A percentile compares a stretch with the other conserved stretches of the same genome.
phyloP scores from a whole-genome alignment of 1,139 yeast species.

The Sugiyamaella paludigena region DNA sequence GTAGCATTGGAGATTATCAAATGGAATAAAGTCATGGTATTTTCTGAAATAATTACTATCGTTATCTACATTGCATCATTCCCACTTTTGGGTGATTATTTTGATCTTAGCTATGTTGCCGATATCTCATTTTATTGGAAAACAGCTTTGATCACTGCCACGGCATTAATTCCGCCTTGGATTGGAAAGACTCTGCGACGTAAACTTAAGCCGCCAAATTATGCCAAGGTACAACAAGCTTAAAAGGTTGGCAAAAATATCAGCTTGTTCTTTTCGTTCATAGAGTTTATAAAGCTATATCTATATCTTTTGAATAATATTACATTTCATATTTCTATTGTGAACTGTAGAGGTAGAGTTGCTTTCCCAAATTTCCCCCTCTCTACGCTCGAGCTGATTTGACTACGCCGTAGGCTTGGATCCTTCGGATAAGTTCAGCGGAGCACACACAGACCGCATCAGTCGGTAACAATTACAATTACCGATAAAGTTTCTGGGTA shows the following conservation, averaged over 20 bases:
- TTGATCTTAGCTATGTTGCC: conserved; percentile 62
- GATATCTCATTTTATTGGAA: conserved; percentile 65
- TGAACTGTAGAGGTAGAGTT: not conserved
- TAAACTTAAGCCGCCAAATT: conserved; percentile 84
- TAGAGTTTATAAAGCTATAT: not conserved
- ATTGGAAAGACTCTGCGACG: conserved; percentile 70
- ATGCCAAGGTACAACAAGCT: conserved; percentile 91
- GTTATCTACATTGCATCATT: conserved; percentile 66
- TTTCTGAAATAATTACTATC: conserved; percentile 69
- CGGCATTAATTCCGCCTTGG: conserved; percentile 91
- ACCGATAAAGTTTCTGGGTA: too few species aligned
- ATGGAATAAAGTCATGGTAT: conserved; percentile 80
- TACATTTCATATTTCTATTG: not conserved
- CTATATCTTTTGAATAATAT: not conserved
- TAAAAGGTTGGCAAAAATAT: conserved; percentile 15
- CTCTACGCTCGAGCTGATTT: too few species aligned
- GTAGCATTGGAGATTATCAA: conserved; percentile 88
- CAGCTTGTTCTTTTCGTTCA: too few species aligned
- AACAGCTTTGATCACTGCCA: conserved; percentile 55
- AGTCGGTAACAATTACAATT: too few species aligned
- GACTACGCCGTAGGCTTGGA: too few species aligned
- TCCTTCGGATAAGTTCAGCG: too few species aligned
- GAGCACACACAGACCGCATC: too few species aligned
- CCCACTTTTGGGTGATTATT: conserved; percentile 83
- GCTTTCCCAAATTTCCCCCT: too few species aligned